Conservation (phyloP, 164 flowering plant species). For the Euptelea pleiosperma region DNA sequence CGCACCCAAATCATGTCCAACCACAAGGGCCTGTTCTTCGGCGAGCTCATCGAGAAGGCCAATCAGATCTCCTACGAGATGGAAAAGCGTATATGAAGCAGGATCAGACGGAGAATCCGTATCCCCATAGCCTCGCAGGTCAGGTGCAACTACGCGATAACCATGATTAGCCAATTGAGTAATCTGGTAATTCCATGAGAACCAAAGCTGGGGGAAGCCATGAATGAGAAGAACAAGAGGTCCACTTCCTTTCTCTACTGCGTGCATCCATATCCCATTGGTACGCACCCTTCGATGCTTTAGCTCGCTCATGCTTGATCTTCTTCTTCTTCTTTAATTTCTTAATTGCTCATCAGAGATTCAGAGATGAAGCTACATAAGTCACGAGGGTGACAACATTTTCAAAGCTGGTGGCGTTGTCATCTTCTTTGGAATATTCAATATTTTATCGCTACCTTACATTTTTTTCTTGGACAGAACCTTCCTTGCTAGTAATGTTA, state of each 20-base stretch:
- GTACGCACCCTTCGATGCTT: constrained; percentile 27
- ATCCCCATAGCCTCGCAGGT: constrained; percentile 52
- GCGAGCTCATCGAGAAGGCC: constrained; percentile 14
- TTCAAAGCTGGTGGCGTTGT: too few species aligned
- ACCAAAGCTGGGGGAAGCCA: constrained; percentile 56
- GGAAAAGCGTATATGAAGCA: constrained; percentile 32
- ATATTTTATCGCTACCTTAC: too few species aligned
- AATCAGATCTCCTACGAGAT: constrained; percentile 23
- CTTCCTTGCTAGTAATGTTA: too few species aligned
- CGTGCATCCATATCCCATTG: constrained; percentile 50
- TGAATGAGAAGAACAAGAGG: constrained; percentile 45
- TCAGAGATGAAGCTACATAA: too few species aligned
- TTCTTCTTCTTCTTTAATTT: too few species aligned
- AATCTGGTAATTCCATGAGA: constrained; percentile 54
- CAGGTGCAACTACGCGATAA: constrained; percentile 51
- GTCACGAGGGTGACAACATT: too few species aligned
- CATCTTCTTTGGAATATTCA: too few species aligned
- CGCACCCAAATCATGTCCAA: constrained; percentile 62
- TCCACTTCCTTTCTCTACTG: constrained; percentile 48
- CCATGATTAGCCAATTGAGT: constrained; percentile 29
- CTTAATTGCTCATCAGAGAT: too few species aligned
- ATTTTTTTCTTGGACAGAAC: too few species aligned
- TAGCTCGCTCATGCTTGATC: too few species aligned
- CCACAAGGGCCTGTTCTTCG: constrained; percentile 46
- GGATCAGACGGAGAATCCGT: constrained; percentile 36